These are phyloP conservation scores for Candolleomyces aberdarensis DNA, from an alignment of 768 basidiomycete species.

Conservation along the genomic window DNA sequence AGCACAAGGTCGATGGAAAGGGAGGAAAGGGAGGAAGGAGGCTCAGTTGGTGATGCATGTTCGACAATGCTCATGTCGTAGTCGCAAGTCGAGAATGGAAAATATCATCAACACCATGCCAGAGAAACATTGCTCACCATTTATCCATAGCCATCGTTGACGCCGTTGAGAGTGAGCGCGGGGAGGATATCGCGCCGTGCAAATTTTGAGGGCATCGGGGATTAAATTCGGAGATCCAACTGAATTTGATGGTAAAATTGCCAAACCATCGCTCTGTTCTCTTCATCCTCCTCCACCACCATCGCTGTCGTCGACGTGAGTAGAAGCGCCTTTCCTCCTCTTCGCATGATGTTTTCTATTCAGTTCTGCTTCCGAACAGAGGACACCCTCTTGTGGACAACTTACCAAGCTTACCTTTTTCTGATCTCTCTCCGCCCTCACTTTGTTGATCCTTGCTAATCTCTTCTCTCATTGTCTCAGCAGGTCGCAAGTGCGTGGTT, in stretches of 20 bases:
- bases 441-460: neutral
- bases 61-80: conserved; percentile 9
- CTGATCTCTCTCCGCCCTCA: neutral
- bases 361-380: conserved; percentile 14
- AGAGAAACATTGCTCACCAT: conserved; percentile 1
- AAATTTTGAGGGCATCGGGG: neutral
- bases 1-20: neutral
- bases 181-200: neutral
- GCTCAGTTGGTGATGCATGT: conserved; percentile 15
- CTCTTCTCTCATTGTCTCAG: neutral
- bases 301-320: neutral
- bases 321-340: neutral
- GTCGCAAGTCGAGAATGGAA: conserved; percentile 11
- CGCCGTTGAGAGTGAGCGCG: neutral
- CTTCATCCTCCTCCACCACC: neutral
- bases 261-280: neutral
- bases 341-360: conserved; percentile 4
- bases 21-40: neutral
- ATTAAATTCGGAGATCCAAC: neutral
- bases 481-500: neutral
- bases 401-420: conserved; percentile 8
- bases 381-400: conserved; percentile 11
- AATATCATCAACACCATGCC: conserved; percentile 8
- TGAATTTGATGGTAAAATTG: neutral
- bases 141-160: neutral